A percentile compares a stretch with the other conserved stretches of the same genome.
Conservation (phyloP, 1,284 basidiomycete species). For the Ceratobasidium sp. region DNA sequence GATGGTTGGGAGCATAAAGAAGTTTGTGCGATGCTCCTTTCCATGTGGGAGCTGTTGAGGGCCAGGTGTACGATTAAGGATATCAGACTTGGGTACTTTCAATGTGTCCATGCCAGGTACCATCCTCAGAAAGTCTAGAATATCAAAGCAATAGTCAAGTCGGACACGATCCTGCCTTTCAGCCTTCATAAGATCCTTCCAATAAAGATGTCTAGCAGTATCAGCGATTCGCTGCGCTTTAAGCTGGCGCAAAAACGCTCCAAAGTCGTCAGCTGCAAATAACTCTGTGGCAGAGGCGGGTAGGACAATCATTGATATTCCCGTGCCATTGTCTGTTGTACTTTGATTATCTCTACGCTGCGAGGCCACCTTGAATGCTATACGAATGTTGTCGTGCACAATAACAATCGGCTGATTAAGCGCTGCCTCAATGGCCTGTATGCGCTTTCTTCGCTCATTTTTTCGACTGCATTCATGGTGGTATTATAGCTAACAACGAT, state of each 20-base stretch:
- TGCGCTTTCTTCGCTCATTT: neutral
- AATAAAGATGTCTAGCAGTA: neutral
- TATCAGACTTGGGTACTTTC: neutral
- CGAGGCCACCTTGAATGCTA: neutral
- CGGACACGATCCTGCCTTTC: too few species aligned
- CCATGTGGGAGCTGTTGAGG: neutral
- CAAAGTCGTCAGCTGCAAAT: neutral
- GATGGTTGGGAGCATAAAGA: neutral
- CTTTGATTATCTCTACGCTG: constrained; percentile 4
- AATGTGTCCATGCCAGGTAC: neutral
- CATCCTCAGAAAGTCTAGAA: neutral
- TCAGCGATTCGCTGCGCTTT: neutral
- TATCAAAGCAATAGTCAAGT: too few species aligned
- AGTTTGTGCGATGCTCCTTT: neutral
- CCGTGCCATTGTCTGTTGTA: constrained; percentile 11
- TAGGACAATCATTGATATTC: neutral
- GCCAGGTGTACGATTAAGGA: neutral
- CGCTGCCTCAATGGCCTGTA: neutral
- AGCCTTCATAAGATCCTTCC: neutral
- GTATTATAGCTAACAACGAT: neutral
- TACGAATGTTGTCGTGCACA: constrained; percentile 10
- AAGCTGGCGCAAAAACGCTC: neutral
- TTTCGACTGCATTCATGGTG: neutral
- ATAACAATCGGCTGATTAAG: neutral
- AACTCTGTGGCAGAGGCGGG: neutral